Evolutionary conservation across 225 moss, liverwort and hornwort genomes (phyloP), one percentile per base, ranked within the genome.

Genomic region (Neckera pumila): DNA sequence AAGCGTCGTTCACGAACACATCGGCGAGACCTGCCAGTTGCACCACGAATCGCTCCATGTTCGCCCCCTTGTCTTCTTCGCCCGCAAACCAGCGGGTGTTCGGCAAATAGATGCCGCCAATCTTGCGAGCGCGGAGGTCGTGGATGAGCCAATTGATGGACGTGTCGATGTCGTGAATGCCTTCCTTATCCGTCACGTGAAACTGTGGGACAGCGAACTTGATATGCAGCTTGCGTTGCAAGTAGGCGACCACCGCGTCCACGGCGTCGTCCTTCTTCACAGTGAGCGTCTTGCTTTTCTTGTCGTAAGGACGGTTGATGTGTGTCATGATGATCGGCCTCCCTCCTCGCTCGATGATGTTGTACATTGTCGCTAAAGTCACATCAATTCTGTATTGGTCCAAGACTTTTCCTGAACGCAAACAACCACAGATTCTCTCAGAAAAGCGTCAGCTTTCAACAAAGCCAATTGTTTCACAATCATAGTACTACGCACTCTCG

Each of bases 61-160:
- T 95, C 79, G 89, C 92, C 9, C 95, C 95, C 72, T 95, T 95
- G 86, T 94, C 97, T 82, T 97, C 96, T 86, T 97, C 97, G 20
- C 97, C 96, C 93, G 94, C 94, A 85, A 97, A 97, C 96, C 95
- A 97, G 42, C 97, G 93, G 51, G 95, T 97, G 87, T 97, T 97
- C 8, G 97, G 96, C 88, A 97, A 94, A 88, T 96, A 97, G 84
- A 97, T 97, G 82, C 97, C 96, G 22, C 95, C 96, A 49, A 96
- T 96, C 89, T 97, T 97, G 81, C 97, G 93, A 21, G 96, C 91
- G 74, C 94, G 95, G 38, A 96, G 93, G 86, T 97, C 97, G 57
- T 97, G 95, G 61, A 97, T 95, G 67, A 97, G 94, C 97, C 97
- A 97, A 89, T 97, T 97, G 86, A 96, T 95, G 78, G 95, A 95